phyloP scores from a whole-genome alignment of 345 rosid species.

The Pistacia vera region DNA sequence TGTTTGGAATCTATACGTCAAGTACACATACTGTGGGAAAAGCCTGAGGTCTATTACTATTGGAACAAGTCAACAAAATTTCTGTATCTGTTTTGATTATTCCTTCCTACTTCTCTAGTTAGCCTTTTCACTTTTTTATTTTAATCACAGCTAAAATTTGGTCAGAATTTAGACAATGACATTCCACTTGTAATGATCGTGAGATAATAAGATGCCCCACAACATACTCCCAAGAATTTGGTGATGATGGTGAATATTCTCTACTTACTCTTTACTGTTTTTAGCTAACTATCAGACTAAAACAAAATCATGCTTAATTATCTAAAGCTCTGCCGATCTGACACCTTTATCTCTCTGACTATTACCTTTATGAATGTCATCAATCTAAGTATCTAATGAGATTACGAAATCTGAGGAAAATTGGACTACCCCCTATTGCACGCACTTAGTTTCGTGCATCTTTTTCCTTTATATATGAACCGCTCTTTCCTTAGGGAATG shows the following conservation, averaged over 20 bases:
- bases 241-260: not conserved
- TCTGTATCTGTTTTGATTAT: not conserved
- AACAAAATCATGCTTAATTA: not conserved
- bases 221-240: not conserved
- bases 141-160: not conserved
- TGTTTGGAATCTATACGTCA: not conserved
- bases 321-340: not conserved
- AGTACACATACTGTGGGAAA: not conserved
- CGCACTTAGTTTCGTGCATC: not conserved
- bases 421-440: not conserved
- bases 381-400: not conserved
- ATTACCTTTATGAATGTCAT: no score
- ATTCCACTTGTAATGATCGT: not conserved
- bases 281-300: not conserved
- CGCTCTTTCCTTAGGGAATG: not conserved
- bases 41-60: not conserved
- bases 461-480: not conserved
- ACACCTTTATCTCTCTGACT: not conserved
- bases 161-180: no score
- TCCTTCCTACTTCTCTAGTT: not conserved
- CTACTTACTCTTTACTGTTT: not conserved
- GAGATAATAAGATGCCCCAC: not conserved
- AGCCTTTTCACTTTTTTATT: no score
- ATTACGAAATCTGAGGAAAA: not conserved
- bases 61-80: conserved; percentile 2